phyloP scores from a whole-genome alignment of 176 grass and related monocot species.

The Oryza brachyantha region DNA sequence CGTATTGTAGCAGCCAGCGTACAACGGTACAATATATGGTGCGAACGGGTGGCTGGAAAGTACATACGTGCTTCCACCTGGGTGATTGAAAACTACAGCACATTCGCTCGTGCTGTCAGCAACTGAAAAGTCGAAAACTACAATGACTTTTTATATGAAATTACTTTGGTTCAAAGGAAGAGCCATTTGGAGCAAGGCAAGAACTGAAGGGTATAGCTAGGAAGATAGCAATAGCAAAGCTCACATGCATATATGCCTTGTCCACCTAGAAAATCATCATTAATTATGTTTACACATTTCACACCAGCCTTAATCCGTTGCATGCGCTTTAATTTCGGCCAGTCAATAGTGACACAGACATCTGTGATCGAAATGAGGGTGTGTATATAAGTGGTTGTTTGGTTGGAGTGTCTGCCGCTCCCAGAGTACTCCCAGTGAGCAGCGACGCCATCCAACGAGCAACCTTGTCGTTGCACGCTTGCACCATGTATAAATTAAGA shows the following conservation, averaged over 20 bases:
- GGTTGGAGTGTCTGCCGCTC: neutral
- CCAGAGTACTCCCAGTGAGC: too few relatives aligned
- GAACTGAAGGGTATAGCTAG: neutral
- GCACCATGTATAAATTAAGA: too few relatives aligned
- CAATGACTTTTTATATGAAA: neutral
- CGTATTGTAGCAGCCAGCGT: neutral
- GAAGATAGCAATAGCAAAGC: too few relatives aligned
- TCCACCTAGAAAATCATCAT: neutral
- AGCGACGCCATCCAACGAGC: too few relatives aligned
- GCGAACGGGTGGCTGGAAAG: neutral
- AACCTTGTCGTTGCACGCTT: neutral
- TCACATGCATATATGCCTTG: neutral
- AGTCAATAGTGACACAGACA: neutral
- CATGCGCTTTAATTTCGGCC: neutral
- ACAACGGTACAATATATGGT: neutral
- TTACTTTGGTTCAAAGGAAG: neutral
- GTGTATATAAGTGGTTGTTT: neutral
- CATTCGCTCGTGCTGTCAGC: neutral
- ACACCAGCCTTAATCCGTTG: neutral
- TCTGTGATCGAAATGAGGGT: neutral
- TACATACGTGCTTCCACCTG: neutral
- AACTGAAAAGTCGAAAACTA: neutral
- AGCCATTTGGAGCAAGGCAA: neutral
- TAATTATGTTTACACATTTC: neutral
- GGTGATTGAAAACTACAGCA: neutral